Conservation (phyloP, 2,329 filamentous ascomycete species). For the Fusarium sp. region DNA sequence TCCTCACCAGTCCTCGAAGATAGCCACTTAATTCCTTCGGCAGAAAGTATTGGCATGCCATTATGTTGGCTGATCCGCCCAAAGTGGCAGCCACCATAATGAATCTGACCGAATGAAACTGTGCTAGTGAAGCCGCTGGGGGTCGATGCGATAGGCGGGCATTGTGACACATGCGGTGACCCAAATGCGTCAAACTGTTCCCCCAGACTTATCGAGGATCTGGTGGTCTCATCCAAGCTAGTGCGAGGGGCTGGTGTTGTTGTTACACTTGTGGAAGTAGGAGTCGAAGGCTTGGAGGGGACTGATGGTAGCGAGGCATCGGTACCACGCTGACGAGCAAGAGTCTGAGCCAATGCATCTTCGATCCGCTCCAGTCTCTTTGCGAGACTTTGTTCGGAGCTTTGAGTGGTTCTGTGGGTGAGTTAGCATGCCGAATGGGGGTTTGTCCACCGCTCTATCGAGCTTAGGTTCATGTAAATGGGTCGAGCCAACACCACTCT, state of each 20-base stretch:
- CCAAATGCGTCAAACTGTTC: slow-evolving; percentile 11
- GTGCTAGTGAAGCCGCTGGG: slow-evolving; percentile 9
- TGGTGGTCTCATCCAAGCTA: not conserved
- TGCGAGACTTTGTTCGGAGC: slow-evolving; percentile 32
- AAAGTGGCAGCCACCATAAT: slow-evolving; percentile 39
- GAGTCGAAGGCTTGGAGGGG: slow-evolving; percentile 13
- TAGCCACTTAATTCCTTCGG: slow-evolving; percentile 40
- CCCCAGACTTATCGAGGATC: slow-evolving; percentile 7
- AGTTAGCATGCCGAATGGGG: not conserved
- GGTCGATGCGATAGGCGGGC: slow-evolving; percentile 2
- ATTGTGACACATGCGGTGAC: slow-evolving; percentile 11
- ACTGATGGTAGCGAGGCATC: not conserved
- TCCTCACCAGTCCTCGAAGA: slow-evolving; percentile 33
- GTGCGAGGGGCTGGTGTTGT: not conserved
- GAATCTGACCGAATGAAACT: slow-evolving; percentile 41
- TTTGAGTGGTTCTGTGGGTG: slow-evolving; percentile 20
- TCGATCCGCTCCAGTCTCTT: slow-evolving; percentile 41
- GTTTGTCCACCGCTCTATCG: not conserved
- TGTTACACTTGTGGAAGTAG: slow-evolving; percentile 1
- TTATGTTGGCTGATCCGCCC: slow-evolving; percentile 43
- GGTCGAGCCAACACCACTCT: not conserved
- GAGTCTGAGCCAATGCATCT: slow-evolving; percentile 32
- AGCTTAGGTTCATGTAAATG: not conserved
- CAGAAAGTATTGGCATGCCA: slow-evolving; percentile 38
- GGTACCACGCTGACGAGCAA: slow-evolving; percentile 13